phyloP scores from a whole-genome alignment of 1,284 basidiomycete species.

The Chalciporus sp. region DNA sequence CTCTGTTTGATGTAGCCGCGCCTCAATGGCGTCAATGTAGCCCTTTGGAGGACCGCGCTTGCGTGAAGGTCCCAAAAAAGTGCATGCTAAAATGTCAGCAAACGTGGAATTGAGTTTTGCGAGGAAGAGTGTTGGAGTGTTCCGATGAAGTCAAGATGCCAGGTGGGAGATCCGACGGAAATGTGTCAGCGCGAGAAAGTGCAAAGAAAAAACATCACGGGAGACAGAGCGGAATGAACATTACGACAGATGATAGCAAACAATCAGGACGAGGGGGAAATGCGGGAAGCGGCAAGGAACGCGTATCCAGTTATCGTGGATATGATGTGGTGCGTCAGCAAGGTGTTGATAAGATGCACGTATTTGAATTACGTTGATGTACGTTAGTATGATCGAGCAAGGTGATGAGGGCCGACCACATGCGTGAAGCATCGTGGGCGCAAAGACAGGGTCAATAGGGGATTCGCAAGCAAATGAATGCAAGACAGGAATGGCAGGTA shows the following conservation, averaged over 20 bases:
- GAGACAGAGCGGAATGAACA: constrained; percentile 10
- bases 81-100: constrained; percentile 47
- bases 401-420: constrained; percentile 8
- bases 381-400: constrained; percentile 6
- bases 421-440: neutral
- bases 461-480: constrained; percentile 4
- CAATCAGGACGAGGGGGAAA: constrained; percentile 9
- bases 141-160: neutral
- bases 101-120: neutral
- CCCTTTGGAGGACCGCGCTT: constrained; percentile 87
- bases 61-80: constrained; percentile 79
- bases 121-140: neutral
- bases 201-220: constrained; percentile 2
- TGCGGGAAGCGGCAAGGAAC: constrained; percentile 6
- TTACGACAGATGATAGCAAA: constrained; percentile 22
- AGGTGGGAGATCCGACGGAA: neutral
- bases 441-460: constrained; percentile 1
- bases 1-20: constrained; percentile 84
- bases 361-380: constrained; percentile 15
- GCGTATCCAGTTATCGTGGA: neutral
- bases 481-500: constrained; percentile 1
- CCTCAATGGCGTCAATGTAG: constrained; percentile 90
- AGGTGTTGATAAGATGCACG: constrained; percentile 5
- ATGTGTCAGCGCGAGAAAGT: neutral
- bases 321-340: no score